Base-by-base conservation (phyloP, 768 basidiomycete genomes). In the Mrakia blollopis region DNA sequence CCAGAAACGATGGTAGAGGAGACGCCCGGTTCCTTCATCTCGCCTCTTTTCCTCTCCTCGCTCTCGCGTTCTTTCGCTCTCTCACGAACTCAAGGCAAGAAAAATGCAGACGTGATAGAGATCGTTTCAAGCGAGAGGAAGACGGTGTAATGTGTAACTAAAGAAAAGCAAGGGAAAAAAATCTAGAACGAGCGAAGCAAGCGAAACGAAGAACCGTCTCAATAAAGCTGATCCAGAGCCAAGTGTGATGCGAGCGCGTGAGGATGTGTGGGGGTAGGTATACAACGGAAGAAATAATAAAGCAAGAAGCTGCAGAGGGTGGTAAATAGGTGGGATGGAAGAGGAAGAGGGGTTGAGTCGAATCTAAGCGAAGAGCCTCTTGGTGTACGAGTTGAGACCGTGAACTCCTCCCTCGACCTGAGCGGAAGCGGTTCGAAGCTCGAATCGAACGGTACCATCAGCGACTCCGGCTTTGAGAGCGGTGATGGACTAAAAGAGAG, bases 361-460 rank as follows among this genome's bases (percentile, higher is more conserved):
- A 10, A n/a, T 28, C 28, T 28, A 57, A 13, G 57, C 57, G 13
- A 57, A 57, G 25, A 57, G 28, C 25, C 57, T 25, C 63, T 68
- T 68, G 37, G 65, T 39, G 72, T 72, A 96, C 88, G 93, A 95
- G 85, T 98, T 92, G 78, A 98, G 85, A 7, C 95, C 94, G 86
- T 97, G 93, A 16, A 98, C 95, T 61, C 93, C 93, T 69, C 96
- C 96, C 84, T 97, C 96, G 54, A 95, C 87, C 85, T 98, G 96
- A 14, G 95, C 95, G 80, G 92, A 94, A 14, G 94, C 92, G 2
- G 95, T 98, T 82, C 96, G 88, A 81, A 96, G 83, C 86, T 98
- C 95, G 81, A 96, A 98, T 78, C 94, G 85, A 28, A 97, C 91
- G 39, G 82, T 84, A 23, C 93, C 92, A 2, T 83, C 85, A 44